A percentile compares a stretch with the other conserved stretches of the same genome.
These are phyloP conservation scores for Teratosphaeria zuluensis DNA, from an alignment of 2,329 filamentous ascomycete genomes.

Conservation along the genomic window DNA sequence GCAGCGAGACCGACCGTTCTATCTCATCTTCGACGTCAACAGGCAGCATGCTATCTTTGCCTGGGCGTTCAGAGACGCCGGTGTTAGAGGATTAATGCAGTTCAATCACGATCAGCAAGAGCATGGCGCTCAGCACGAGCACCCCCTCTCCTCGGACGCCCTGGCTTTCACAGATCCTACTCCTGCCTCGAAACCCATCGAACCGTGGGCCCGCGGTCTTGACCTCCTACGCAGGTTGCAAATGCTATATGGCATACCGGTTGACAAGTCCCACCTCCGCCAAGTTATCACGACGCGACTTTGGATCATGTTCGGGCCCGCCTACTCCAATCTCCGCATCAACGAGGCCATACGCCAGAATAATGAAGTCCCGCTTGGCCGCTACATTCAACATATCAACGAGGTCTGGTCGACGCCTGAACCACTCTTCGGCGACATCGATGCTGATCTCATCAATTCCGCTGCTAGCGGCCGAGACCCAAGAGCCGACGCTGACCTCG, in stretches of 20 bases:
- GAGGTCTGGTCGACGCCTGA: constrained; percentile 12
- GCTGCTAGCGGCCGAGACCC: constrained; percentile 5
- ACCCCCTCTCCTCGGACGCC: background rate
- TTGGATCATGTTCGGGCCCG: constrained; percentile 28
- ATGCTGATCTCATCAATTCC: background rate
- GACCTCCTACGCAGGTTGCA: constrained; percentile 18
- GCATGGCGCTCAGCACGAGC: background rate
- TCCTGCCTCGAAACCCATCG: background rate
- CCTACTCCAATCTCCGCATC: constrained; percentile 10
- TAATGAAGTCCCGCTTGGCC: constrained; percentile 16
- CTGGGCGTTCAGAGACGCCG: constrained; percentile 22
- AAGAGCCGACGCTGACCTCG: background rate
- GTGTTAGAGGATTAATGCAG: background rate
- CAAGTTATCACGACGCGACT: constrained; percentile 20
- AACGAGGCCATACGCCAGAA: constrained; percentile 11
- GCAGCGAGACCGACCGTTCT: background rate
- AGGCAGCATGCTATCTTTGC: constrained; percentile 23
- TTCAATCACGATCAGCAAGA: background rate
- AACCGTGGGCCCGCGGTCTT: constrained; percentile 23
- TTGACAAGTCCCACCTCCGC: constrained; percentile 11
- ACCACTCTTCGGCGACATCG: background rate
- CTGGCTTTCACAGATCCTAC: background rate
- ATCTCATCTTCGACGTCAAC: constrained; percentile 1
- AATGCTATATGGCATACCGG: constrained; percentile 11
- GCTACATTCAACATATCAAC: constrained; percentile 25